Base-by-base conservation (phyloP, 305 asterid species). In the Nicotiana rustica region DNA sequence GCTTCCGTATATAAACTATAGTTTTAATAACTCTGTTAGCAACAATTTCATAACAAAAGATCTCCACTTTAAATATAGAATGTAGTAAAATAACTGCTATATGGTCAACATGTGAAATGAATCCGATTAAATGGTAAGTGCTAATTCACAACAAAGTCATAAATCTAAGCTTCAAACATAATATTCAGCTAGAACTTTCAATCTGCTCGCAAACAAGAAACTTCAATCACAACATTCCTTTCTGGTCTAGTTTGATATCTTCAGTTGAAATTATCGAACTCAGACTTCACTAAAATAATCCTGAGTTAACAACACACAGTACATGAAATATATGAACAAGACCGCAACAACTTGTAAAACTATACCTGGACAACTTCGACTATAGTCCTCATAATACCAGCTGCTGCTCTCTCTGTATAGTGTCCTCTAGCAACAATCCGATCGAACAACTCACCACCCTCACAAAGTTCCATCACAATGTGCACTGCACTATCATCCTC, bases 361-460 rank as follows among this genome's bases (percentile, higher is more conserved):
- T 31, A 66, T 85, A 94, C 97, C 94, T 92, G 98, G 29, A 93
- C 91, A 85, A 93, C 92, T 92, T 93, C 94, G 33, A 92, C 91
- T 84, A 93, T 90, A 68, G 97, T 93, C 89, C 82, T 90, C 95
- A 90, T 87, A 69, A 92, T 90, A 71, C 64, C 70, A 0, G 98
- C 95, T n/a, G 98, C 95, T 61, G 95, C 97, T 82, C 93, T 89
- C 85, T 93, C 98, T 0, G 95, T 93, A 69, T 93, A 93, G 86
- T 93, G 97, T 10, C 98, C 98, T 78, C 95, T 85, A 1, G 98
- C 97, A 65, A 93, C 98, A 68, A 93, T 93, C 57, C 98, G 88
- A 64, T 93, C 97, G 47, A 93, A 93, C 86, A 93, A 85, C 81
- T 92, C 97, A n/a, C 96, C 96, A 31, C 97, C 97, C 83, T 92